Evolutionary conservation across 306 rosid species (phyloP).

Genomic region (Rosa multiflora): DNA sequence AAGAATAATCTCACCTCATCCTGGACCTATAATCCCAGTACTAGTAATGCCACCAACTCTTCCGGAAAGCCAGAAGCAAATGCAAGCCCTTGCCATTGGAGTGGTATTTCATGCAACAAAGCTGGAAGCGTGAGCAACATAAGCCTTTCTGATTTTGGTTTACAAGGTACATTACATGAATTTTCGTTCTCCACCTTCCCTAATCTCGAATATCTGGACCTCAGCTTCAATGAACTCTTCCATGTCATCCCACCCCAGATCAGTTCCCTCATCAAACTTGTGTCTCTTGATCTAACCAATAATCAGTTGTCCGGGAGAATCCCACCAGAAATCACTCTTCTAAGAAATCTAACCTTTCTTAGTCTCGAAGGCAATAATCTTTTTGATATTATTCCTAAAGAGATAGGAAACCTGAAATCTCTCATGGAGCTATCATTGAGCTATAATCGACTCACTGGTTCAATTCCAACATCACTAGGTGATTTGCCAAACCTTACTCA

Average conservation of each 20-base stretch:
- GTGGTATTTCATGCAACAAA: not conserved
- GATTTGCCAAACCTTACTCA: not conserved
- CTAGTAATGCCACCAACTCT: not conserved
- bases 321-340: not conserved
- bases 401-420: not conserved
- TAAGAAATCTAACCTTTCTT: not conserved
- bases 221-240: not conserved
- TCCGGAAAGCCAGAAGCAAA: not conserved
- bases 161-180: not conserved
- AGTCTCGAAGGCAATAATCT: not conserved
- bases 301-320: not conserved
- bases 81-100: not conserved
- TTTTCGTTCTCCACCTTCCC: not conserved
- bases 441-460: not conserved
- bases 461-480: not conserved
- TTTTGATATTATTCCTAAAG: not conserved
- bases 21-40: not conserved
- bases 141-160: not conserved
- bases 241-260: not conserved
- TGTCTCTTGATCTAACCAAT: not conserved
- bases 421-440: not conserved
- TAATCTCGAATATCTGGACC: not conserved
- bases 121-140: not conserved
- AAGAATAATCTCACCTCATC: not conserved
- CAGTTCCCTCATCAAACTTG: conserved; percentile 1